Base-by-base conservation (phyloP, 331 rosid genomes). In the Quercus tomentella region DNA sequence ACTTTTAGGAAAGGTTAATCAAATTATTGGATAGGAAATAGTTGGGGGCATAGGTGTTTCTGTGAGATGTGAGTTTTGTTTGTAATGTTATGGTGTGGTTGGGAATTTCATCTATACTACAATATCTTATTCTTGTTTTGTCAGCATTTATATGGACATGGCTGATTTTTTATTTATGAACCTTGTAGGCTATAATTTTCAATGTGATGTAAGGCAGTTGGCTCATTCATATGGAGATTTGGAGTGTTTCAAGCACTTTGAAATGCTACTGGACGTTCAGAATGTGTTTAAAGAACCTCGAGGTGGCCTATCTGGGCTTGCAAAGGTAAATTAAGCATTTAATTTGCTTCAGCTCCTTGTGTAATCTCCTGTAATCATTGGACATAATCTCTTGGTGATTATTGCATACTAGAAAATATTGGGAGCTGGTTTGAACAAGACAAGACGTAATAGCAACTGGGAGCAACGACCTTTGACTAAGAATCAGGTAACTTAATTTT, bases 361-460 rank as follows among this genome's bases (percentile, higher is more conserved):
- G 17, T 68, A 35, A 22, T 77, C 33, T 55, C 45, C 37, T 37
- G 25, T 49, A 74, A 58, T 66, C n/a, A 41, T 31, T 35, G 77
- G 83, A 25, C 79, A 56, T 71, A 73, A 72, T 79, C 18, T 31
- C 76, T 52, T 62, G 76, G 69, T 69, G 77, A 69, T 62, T 72
- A 22, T 14, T 81, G 65, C 70, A 63, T 82, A 58, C 81, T 85
- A 96, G 99, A 96, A 96, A 91, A 84, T 93, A 72, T 69, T 96
- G 65, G 99, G 99, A 72, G 93, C 94, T 78, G 88, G 87, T 82
- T 86, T 96, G 82, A 93, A 96, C 91, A 96, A 96, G 88, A 91
- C 98, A 57, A 89, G 97, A 77, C 89, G 97, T 82, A 90, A 90
- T 86, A 96, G 99, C 88, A 86, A 96, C 77, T 96, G 97, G 99